A percentile compares a stretch with the other conserved stretches of the same genome.
Conservation (phyloP, 1,284 basidiomycete species). For the Coniferiporia weirii region DNA sequence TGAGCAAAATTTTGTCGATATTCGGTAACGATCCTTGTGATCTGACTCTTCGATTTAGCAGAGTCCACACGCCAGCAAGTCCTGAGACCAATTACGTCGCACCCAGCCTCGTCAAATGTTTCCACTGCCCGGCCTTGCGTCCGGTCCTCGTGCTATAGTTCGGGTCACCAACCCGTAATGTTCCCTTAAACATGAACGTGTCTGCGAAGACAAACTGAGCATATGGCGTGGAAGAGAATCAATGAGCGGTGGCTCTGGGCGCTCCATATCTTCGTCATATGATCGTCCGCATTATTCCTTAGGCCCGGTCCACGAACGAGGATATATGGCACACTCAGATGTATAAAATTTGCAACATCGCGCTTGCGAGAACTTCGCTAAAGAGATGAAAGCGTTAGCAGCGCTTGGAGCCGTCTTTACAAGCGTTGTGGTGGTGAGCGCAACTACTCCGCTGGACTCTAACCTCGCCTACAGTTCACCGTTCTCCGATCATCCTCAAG, state of each 20-base stretch:
- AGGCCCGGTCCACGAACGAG: neutral
- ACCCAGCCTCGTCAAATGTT: too few species aligned
- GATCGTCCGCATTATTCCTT: neutral
- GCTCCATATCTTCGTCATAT: neutral
- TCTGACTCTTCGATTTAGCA: too few species aligned
- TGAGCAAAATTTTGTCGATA: too few species aligned
- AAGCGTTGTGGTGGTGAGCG: neutral
- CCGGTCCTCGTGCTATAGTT: neutral
- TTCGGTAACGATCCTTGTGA: too few species aligned
- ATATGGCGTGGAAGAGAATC: neutral
- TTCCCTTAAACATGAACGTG: neutral
- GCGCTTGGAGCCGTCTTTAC: neutral
- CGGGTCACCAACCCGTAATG: neutral
- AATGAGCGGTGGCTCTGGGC: neutral
- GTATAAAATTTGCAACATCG: neutral
- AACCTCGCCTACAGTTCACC: slow-evolving; percentile 48
- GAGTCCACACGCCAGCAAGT: too few species aligned
- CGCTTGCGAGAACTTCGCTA: neutral
- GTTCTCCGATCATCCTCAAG: slow-evolving; percentile 38
- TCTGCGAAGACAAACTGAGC: neutral
- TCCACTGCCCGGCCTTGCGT: neutral
- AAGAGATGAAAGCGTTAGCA: neutral
- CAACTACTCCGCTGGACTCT: slow-evolving; percentile 31
- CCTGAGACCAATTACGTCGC: too few species aligned
- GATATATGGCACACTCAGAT: neutral